These are phyloP conservation scores for Hydrangea macrophylla DNA, from an alignment of 148 eudicot genomes.

Conservation along the genomic window DNA sequence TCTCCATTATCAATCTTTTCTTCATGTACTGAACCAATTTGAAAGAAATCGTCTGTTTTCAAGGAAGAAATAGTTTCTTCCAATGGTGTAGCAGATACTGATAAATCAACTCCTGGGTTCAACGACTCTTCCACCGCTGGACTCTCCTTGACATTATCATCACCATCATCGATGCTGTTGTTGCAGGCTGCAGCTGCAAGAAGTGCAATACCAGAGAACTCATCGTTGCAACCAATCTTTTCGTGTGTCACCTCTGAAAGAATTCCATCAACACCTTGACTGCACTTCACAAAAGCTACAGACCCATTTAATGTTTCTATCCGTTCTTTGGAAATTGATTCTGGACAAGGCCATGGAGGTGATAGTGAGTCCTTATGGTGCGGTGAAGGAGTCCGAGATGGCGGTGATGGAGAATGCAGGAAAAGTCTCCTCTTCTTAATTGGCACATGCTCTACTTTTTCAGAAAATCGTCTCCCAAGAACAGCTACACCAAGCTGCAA, in stretches of 20 bases:
- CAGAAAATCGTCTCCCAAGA: slow-evolving; percentile 37
- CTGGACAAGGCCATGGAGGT: slow-evolving; percentile 11
- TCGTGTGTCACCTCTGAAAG: slow-evolving; percentile 6
- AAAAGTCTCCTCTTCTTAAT: slow-evolving; percentile 64
- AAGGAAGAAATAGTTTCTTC: slow-evolving; percentile 25
- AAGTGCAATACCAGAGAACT: slow-evolving; percentile 75
- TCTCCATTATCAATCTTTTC: slow-evolving; percentile 20
- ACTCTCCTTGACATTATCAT: slow-evolving; percentile 29
- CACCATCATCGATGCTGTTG: slow-evolving; percentile 39
- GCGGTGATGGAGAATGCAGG: slow-evolving; percentile 37
- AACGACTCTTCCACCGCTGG: slow-evolving; percentile 23
- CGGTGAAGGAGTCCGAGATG: slow-evolving; percentile 30
- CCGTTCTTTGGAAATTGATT: slow-evolving; percentile 7
- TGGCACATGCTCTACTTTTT: slow-evolving; percentile 50
- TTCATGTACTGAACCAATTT: slow-evolving; percentile 14
- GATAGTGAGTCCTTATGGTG: slow-evolving; percentile 21
- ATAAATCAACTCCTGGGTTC: slow-evolving; percentile 21
- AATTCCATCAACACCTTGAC: slow-evolving; percentile 4
- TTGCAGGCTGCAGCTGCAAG: slow-evolving; percentile 87
- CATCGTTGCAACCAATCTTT: slow-evolving; percentile 27
- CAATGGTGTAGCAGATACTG: slow-evolving; percentile 25
- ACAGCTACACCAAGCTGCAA: slow-evolving; percentile 43
- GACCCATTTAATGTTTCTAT: slow-evolving; percentile 12
- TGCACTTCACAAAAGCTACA: slow-evolving; percentile 11
- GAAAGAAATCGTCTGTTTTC: slow-evolving; percentile 17